Base-by-base conservation (phyloP, 257 asterid genomes). In the Hygrophila difformis region DNA sequence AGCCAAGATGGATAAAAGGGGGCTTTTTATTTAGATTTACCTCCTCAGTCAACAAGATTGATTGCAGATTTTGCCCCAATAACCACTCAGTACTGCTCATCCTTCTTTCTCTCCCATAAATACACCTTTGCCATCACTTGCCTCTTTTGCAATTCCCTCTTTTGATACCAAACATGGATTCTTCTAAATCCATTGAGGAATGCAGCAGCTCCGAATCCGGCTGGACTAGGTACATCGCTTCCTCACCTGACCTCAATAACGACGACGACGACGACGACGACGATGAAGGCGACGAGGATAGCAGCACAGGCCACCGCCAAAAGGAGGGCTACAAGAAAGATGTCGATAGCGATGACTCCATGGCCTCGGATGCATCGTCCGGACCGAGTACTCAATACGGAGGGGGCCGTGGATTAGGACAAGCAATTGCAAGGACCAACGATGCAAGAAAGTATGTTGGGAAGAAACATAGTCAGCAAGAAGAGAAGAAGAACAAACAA, bases 141-240 rank as follows among this genome's bases (percentile, higher is more conserved):
- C n/a, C n/a, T n/a, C n/a, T n/a, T n/a, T n/a, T n/a, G n/a, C n/a
- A n/a, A n/a, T n/a, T n/a, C n/a, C n/a, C n/a, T n/a, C n/a, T n/a
- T n/a, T 40, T 23, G 6, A 8, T 17, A 49, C 43, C 17, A 38
- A 2, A 15, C 48, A 83, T 84, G 97, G 91, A 84, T 44, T 64
- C 78, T 50, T 69, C 88, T 5, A 70, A 75, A 38, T 31, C 54
- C 38, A 47, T 51, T 46, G 66, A 76, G 63, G 87, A 75, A 65
- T 84, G 94, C 28, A 79, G 84, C 85, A 88, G 96, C 81, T 81
- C 57, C 40, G 97, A 84, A 47, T 88, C 97, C 0, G 95, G 97
- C 4, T 88, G 97, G 97, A 88, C 97, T 1, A 67, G 58, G 68
- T 88, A 88, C 23, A 67, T 88, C 6, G 93, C 72, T 29, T 74